Conservation (phyloP, 1,284 basidiomycete genomes). For the Cerioporus squamosus region DNA sequence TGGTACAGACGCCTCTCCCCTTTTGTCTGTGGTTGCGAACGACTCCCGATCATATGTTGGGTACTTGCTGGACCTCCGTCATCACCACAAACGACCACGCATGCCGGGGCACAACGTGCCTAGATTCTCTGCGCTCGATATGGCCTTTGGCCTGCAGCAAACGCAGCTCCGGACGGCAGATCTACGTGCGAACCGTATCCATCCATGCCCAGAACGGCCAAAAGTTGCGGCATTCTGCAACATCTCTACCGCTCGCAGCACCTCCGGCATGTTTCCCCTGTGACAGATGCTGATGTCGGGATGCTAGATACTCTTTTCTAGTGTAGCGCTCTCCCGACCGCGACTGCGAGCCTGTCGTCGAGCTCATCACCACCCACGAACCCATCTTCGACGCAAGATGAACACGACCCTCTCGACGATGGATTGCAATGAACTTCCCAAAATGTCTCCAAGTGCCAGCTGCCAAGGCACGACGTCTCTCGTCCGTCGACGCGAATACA, state of each 20-base stretch:
- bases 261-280: constrained; percentile 15
- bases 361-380: constrained; percentile 3
- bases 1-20: too few species aligned
- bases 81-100: not conserved
- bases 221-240: constrained; percentile 16
- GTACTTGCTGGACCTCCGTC: not conserved
- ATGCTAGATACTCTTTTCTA: constrained; percentile 4
- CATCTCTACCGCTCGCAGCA: constrained; percentile 9
- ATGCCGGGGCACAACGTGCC: constrained; percentile 5
- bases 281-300: constrained; percentile 23
- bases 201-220: constrained; percentile 17
- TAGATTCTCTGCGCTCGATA: constrained; percentile 7
- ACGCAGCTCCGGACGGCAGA: constrained; percentile 12
- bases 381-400: not conserved
- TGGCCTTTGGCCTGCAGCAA: not conserved
- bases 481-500: not conserved
- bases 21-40: too few species aligned
- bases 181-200: constrained; percentile 27
- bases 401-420: constrained; percentile 2
- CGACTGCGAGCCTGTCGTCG: constrained; percentile 9
- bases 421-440: not conserved
- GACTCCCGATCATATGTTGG: too few species aligned
- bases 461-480: not conserved
- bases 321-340: not conserved
- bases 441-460: not conserved